Conservation (phyloP, 2,329 filamentous ascomycete genomes). For the Fusarium keratoplasticum region DNA sequence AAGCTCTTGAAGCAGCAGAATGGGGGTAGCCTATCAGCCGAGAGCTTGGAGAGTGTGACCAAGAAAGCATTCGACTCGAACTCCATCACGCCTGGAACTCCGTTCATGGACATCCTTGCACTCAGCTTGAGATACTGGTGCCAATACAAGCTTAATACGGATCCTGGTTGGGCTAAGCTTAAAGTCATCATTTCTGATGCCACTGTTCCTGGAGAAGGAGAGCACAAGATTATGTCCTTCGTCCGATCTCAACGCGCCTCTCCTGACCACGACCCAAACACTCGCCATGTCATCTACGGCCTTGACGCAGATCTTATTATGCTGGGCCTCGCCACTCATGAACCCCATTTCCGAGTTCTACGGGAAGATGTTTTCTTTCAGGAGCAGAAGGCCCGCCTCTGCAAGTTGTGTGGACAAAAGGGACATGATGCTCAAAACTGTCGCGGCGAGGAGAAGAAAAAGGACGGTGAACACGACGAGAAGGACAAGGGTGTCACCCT, state of each 20-base stretch:
- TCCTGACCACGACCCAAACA: slow-evolving; percentile 94
- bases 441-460: slow-evolving; percentile 80
- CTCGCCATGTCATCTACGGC: slow-evolving; percentile 97
- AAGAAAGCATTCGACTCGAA: slow-evolving; percentile 95
- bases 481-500: slow-evolving; percentile 76
- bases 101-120: slow-evolving; percentile 98
- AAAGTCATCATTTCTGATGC: slow-evolving; percentile 99
- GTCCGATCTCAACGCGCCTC: slow-evolving; percentile 92
- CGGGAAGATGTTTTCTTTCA: slow-evolving; percentile 97
- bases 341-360: slow-evolving; percentile 95
- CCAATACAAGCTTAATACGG: slow-evolving; percentile 96
- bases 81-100: slow-evolving; percentile 93
- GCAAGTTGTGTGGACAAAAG: slow-evolving; percentile 90
- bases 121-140: slow-evolving; percentile 94
- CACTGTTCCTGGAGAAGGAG: slow-evolving; percentile 95
- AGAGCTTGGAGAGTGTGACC: slow-evolving; percentile 69
- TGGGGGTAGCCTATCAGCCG: slow-evolving; percentile 70
- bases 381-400: slow-evolving; percentile 83
- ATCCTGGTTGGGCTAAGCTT: slow-evolving; percentile 93
- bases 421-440: slow-evolving; percentile 92
- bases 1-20: slow-evolving; percentile 86
- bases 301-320: slow-evolving; percentile 99
- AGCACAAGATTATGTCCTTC: slow-evolving; percentile 99
- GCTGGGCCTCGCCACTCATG: slow-evolving; percentile 95
- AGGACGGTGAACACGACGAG: slow-evolving; percentile 83